A percentile compares a stretch with the other conserved stretches of the same genome.
phyloP scores from a whole-genome alignment of 2,329 filamentous ascomycete genomes.

The Pseudopyrenochaeta lycopersici region DNA sequence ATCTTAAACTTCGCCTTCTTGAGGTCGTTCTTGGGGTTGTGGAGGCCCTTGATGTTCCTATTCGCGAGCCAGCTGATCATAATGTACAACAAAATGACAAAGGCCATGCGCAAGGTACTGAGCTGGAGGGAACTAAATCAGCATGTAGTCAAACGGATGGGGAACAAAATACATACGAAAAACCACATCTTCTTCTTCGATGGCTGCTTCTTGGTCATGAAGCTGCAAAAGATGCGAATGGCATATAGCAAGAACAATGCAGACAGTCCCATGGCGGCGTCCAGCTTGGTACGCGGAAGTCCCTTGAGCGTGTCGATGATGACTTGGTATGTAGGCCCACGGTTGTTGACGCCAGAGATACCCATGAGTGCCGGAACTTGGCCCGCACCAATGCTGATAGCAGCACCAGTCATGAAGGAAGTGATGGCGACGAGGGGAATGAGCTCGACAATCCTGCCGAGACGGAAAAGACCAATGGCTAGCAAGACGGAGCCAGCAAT shows the following conservation, averaged over 20 bases:
- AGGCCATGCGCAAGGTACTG: constrained; percentile 87
- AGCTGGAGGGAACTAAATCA: constrained; percentile 39
- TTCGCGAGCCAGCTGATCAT: constrained; percentile 89
- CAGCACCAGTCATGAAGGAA: constrained; percentile 97
- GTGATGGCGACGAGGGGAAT: constrained; percentile 91
- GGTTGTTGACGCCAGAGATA: constrained; percentile 75
- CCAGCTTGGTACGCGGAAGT: constrained; percentile 72
- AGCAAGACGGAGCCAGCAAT: constrained; percentile 82
- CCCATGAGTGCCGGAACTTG: constrained; percentile 87
- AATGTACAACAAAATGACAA: constrained; percentile 91
- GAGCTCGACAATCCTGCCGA: constrained; percentile 92
- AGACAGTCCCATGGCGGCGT: constrained; percentile 87
- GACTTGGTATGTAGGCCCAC: constrained; percentile 81
- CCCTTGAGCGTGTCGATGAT: constrained; percentile 85
- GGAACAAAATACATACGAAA: constrained; percentile 61
- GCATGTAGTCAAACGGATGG: neutral
- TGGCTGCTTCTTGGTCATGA: constrained; percentile 74
- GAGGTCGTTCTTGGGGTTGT: constrained; percentile 57
- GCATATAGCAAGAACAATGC: constrained; percentile 81
- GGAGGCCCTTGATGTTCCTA: constrained; percentile 49
- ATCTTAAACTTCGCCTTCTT: constrained; percentile 75
- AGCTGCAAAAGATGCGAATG: constrained; percentile 68
- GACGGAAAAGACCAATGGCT: constrained; percentile 79
- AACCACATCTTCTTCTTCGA: constrained; percentile 81
- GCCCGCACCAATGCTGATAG: constrained; percentile 85